Conservation (phyloP, 1,284 basidiomycete genomes). For the Mycena sp. region DNA sequence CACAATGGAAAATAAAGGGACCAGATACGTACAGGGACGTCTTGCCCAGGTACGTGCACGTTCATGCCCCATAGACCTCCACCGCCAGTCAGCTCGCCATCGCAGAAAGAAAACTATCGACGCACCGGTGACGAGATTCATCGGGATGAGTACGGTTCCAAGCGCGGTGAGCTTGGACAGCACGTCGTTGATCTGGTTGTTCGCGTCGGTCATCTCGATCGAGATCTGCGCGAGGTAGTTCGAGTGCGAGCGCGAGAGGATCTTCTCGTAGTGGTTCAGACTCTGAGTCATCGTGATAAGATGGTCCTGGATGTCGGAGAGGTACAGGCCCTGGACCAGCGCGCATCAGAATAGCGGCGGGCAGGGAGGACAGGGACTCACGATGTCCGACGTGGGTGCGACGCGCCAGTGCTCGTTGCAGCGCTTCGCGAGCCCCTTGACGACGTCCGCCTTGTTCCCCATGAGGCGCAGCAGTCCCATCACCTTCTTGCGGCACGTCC, state of each 20-base stretch:
- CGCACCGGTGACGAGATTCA: slow-evolving; percentile 92
- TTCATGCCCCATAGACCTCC: slow-evolving; percentile 90
- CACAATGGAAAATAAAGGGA: neutral
- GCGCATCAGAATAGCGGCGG: slow-evolving; percentile 1
- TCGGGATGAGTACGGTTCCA: slow-evolving; percentile 96
- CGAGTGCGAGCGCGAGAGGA: slow-evolving; percentile 97
- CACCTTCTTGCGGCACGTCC: slow-evolving; percentile 98
- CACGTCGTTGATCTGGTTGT: slow-evolving; percentile 99
- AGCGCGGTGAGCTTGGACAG: slow-evolving; percentile 98
- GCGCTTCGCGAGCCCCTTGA: slow-evolving; percentile 97
- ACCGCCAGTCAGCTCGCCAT: neutral
- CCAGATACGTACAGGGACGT: slow-evolving; percentile 48
- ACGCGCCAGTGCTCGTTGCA: slow-evolving; percentile 99
- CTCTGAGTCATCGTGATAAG: slow-evolving; percentile 99
- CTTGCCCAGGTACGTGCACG: slow-evolving; percentile 91
- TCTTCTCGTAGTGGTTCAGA: slow-evolving; percentile 99
- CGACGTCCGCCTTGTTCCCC: slow-evolving; percentile 99
- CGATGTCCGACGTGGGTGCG: slow-evolving; percentile 97
- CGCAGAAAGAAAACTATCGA: neutral
- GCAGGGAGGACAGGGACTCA: slow-evolving; percentile 48
- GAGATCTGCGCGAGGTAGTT: slow-evolving; percentile 99
- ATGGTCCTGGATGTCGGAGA: slow-evolving; percentile 94
- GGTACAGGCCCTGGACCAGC: slow-evolving; percentile 82
- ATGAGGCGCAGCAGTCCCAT: slow-evolving; percentile 96
- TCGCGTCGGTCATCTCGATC: slow-evolving; percentile 99